Base-by-base conservation (phyloP, 2,329 filamentous ascomycete species). In the Alternaria sp. region DNA sequence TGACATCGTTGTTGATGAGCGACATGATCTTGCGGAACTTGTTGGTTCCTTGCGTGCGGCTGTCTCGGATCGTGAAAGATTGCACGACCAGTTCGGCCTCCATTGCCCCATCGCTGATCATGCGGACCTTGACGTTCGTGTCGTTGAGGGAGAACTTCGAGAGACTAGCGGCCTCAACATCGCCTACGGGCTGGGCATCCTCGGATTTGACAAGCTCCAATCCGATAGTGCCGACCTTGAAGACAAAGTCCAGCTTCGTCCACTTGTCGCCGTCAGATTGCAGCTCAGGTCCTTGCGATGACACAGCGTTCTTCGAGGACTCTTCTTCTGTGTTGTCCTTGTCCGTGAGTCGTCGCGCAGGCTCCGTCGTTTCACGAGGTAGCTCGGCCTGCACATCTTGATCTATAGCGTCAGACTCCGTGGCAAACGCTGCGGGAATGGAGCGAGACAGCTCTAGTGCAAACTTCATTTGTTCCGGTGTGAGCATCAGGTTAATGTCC, bases 21-120 rank as follows among this genome's bases (percentile, higher is more conserved):
- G 94, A 94, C 96, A 99, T 98, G 81, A 99, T 97, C 79, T 95
- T 96, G 54, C 93, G 89, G 85, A 96, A 99, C 77, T 97, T 97
- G 83, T 97, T 99, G 6, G 91, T 92, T 72, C 97, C 94, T 57
- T 89, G 88, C 5, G 89, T 90, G n/a, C 96, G 90, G 67, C 91
- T 97, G 78, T 99, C 96, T 59, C 92, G 88, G 68, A 98, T 97
- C 0, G 93, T 97, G 78, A 99, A 97, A 0, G 95, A 96, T 63
- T 96, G 91, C 15, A 99, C 93, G 36, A 97, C 86, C 7, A 99
- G 87, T 77, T 99, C 96, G 3, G 94, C 93, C 78, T 99, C 96
- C 44, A 99, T 81, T 0, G 94, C 94, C 7, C 91, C 90, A 78
- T 99, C 95, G 19, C 92, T 96, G 72, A 97, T 87, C 90, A 98